phyloP scores from a whole-genome alignment of 2,329 filamentous ascomycete genomes.

The Dothistroma septosporum region DNA sequence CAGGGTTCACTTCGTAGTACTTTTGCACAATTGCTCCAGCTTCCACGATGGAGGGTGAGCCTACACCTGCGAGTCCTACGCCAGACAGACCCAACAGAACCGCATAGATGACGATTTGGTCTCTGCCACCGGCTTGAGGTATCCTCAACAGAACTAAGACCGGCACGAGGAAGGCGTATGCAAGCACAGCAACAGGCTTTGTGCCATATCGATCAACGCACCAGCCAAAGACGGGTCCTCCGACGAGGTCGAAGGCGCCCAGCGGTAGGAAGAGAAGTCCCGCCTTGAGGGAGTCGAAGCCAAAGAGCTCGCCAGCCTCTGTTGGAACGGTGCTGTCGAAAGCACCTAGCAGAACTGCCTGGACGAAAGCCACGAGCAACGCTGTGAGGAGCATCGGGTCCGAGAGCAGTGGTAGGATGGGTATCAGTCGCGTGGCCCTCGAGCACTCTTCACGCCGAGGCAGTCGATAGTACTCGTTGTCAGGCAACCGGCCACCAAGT shows the following conservation, averaged over 20 bases:
- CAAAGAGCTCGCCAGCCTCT: constrained; percentile 41
- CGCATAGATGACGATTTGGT: constrained; percentile 46
- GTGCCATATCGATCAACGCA: constrained; percentile 46
- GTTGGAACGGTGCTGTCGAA: constrained; percentile 50
- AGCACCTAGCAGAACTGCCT: constrained; percentile 41
- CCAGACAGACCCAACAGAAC: constrained; percentile 48
- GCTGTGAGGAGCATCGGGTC: constrained; percentile 41
- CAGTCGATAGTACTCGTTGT: constrained; percentile 44
- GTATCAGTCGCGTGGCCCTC: constrained; percentile 35
- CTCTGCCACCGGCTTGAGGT: constrained; percentile 37
- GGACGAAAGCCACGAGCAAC: constrained; percentile 41
- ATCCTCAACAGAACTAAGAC: constrained; percentile 43
- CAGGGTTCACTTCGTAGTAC: constrained; percentile 53
- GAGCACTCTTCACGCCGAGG: constrained; percentile 36
- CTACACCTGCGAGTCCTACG: constrained; percentile 53
- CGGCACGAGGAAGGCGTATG: constrained; percentile 43
- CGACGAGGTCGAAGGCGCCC: constrained; percentile 41
- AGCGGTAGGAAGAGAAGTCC: constrained; percentile 48
- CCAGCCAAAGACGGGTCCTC: constrained; percentile 48
- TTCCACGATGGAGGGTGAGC: constrained; percentile 55
- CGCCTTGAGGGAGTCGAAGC: constrained; percentile 42
- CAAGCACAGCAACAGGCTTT: constrained; percentile 40
- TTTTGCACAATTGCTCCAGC: constrained; percentile 52
- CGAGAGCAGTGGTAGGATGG: constrained; percentile 45
- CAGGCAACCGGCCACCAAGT: constrained; percentile 32